Conservation (phyloP, 2,329 filamentous ascomycete species). For the Penicillium sclerotiorum region DNA sequence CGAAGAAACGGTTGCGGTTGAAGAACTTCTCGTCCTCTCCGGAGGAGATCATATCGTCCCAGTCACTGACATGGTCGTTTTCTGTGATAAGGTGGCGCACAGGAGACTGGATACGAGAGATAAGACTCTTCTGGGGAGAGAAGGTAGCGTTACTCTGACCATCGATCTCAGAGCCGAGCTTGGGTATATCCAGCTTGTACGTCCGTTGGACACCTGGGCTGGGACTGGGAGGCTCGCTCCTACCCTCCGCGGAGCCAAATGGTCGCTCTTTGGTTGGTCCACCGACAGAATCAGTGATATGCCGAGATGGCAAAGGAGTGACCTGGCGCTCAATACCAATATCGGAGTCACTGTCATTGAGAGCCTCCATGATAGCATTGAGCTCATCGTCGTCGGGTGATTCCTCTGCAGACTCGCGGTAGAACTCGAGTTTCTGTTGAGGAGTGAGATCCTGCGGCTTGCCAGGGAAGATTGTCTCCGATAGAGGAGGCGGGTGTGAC, state of each 20-base stretch:
- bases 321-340: constrained; percentile 70
- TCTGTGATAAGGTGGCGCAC: constrained; percentile 66
- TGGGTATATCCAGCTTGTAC: constrained; percentile 51
- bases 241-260: constrained; percentile 53
- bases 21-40: constrained; percentile 82
- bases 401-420: constrained; percentile 31
- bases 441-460: constrained; percentile 2
- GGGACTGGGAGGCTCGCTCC: constrained; percentile 73
- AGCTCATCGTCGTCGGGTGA: constrained; percentile 67
- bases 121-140: constrained; percentile 66
- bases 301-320: constrained; percentile 34
- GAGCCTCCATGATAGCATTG: constrained; percentile 86
- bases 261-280: constrained; percentile 58
- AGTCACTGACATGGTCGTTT: constrained; percentile 75
- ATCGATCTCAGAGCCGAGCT: constrained; percentile 36
- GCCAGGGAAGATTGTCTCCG: not conserved
- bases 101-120: constrained; percentile 56
- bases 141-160: constrained; percentile 49
- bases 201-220: constrained; percentile 60
- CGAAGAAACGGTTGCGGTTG: constrained; percentile 82
- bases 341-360: constrained; percentile 70
- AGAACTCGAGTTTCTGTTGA: constrained; percentile 18
- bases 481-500: constrained; percentile 10
- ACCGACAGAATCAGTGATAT: constrained; percentile 40
- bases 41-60: constrained; percentile 83